Percentiles rank a stretch among this genome's conserved stretches.
Evolutionary conservation across 1,284 basidiomycete genomes (phyloP).

Genomic region (Cryptococcus depauperatus): DNA sequence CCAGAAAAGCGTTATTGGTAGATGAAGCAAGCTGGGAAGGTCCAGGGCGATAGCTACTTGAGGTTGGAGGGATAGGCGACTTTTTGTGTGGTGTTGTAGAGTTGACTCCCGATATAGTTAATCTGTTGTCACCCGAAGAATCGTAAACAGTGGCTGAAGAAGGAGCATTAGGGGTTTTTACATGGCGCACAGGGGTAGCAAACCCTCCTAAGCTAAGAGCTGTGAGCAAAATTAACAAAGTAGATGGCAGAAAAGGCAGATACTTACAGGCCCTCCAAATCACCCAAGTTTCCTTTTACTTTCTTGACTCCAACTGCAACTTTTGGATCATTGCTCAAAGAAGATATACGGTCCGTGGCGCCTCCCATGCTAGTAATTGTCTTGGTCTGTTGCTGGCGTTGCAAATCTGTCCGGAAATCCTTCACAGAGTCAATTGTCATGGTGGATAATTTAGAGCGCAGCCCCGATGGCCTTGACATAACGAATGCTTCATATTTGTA

Average conservation of each 20-base stretch:
- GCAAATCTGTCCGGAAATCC: conserved; percentile 44
- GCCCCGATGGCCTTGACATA: conserved; percentile 38
- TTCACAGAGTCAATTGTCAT: conserved; percentile 40
- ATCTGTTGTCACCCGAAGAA: no score
- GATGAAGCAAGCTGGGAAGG: conserved; percentile 18
- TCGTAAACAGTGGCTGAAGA: conserved; percentile 1
- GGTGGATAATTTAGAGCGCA: conserved; percentile 35
- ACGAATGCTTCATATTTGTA: conserved; percentile 49
- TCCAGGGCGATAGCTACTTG: conserved; percentile 27
- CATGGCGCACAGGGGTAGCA: conserved; percentile 27
- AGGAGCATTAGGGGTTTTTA: conserved; percentile 12
- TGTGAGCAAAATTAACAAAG: no score
- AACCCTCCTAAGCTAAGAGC: conserved; percentile 28
- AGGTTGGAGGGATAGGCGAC: conserved; percentile 17
- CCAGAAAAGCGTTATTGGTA: conserved; percentile 4
- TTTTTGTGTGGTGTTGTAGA: conserved; percentile 14
- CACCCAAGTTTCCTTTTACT: conserved; percentile 20
- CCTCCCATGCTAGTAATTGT: conserved; percentile 15
- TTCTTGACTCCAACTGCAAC: conserved; percentile 26
- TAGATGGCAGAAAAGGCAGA: no score
- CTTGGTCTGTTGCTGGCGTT: conserved; percentile 38
- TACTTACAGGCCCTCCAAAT: conserved; percentile 42
- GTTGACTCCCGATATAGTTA: no score
- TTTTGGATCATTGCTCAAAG: neutral
- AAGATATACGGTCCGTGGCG: neutral